A percentile compares a stretch with the other conserved stretches of the same genome.
Evolutionary conservation across 2,329 filamentous ascomycete genomes (phyloP).

Genomic region (Cladosporium austrohemisphaericum): DNA sequence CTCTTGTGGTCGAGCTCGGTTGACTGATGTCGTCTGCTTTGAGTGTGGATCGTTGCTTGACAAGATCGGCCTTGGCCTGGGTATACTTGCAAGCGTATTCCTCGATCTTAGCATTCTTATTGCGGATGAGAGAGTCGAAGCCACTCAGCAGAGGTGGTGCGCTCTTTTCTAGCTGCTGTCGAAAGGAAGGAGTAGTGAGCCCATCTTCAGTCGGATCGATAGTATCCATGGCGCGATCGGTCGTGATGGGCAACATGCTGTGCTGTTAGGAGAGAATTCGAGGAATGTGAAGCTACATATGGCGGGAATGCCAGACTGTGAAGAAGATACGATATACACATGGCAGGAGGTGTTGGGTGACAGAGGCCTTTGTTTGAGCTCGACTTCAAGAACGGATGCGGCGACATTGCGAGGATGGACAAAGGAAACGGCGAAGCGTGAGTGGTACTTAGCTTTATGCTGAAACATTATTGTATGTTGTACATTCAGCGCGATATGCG

Average conservation of each 20-base stretch:
- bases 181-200: background rate
- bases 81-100: background rate
- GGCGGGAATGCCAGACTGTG: background rate
- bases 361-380: background rate
- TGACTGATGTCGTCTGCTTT: background rate
- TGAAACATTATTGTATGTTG: too few relatives aligned
- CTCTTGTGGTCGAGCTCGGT: background rate
- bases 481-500: too few relatives aligned
- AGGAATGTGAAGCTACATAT: background rate
- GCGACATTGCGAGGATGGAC: slow-evolving; percentile 1
- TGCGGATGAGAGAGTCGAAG: slow-evolving; percentile 2
- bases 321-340: background rate
- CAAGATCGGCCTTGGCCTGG: background rate
- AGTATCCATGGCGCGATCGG: background rate
- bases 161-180: background rate
- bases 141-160: background rate
- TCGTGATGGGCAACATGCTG: background rate
- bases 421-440: background rate
- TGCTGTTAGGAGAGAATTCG: background rate
- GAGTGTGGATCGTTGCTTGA: background rate
- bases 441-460: too few relatives aligned
- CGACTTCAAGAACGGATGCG: slow-evolving; percentile 5
- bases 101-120: background rate
- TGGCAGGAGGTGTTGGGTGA: background rate
- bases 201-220: background rate